Evolutionary conservation across 768 basidiomycete species (phyloP).

Genomic region (Mycena leptocephala): DNA sequence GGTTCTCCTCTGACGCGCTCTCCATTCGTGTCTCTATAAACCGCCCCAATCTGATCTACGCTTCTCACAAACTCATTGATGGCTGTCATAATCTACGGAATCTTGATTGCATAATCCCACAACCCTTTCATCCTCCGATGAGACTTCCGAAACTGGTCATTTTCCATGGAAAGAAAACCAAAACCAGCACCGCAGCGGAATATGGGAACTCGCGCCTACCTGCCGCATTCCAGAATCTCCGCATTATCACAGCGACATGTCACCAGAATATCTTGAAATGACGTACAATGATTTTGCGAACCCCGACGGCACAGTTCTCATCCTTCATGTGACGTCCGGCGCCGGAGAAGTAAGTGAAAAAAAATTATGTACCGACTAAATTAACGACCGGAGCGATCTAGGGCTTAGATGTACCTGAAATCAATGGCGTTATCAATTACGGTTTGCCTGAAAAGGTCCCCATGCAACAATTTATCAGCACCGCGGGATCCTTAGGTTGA

Average conservation of each 20-base stretch:
- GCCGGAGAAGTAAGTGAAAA: constrained; percentile 14
- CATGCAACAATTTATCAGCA: too few species aligned
- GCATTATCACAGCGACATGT: constrained; percentile 53
- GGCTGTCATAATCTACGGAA: constrained; percentile 23
- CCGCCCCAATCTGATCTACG: too few species aligned
- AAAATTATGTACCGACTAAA: too few species aligned
- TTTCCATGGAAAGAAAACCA: constrained; percentile 34
- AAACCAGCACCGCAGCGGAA: constrained; percentile 1
- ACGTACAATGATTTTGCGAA: constrained; percentile 26
- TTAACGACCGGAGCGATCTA: neutral
- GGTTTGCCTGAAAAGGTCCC: neutral
- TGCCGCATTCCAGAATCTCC: too few species aligned
- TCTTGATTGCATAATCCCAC: constrained; percentile 38
- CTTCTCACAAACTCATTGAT: too few species aligned
- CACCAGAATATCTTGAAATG: constrained; percentile 40
- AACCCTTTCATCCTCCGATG: constrained; percentile 20
- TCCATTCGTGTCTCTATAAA: too few species aligned
- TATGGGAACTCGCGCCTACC: constrained; percentile 26
- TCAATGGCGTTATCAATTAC: constrained; percentile 6
- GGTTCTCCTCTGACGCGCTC: neutral
- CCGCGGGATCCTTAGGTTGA: too few species aligned
- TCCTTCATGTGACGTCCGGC: neutral
- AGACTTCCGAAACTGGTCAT: constrained; percentile 33
- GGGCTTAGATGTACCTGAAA: neutral
- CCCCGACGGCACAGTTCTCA: neutral